These are phyloP conservation scores for Circinella umbellata DNA, from an alignment of 371 early-diverging fungal genomes.

Conservation along the genomic window DNA sequence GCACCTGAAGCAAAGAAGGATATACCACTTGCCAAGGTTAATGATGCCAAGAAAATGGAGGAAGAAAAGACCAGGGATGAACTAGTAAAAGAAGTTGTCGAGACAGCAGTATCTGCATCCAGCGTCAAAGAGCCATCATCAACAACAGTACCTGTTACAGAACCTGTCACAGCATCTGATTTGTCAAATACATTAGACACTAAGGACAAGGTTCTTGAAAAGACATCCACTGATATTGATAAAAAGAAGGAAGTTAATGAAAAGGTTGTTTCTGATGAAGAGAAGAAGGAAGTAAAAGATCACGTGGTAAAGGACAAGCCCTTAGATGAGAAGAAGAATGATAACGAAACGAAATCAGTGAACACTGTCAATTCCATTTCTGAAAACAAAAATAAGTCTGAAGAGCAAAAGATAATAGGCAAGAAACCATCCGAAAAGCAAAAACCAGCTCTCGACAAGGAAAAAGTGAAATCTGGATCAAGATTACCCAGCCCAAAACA, in stretches of 20 bases:
- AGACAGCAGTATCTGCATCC: too few relatives aligned
- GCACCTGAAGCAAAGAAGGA: slow-evolving; percentile 1
- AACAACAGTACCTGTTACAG: too few relatives aligned
- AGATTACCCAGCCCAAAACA: background rate
- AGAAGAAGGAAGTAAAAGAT: background rate
- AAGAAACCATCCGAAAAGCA: background rate
- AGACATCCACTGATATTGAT: background rate
- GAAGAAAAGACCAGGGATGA: background rate
- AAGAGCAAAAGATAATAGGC: background rate
- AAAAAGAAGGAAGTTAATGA: background rate
- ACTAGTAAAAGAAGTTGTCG: too few relatives aligned
- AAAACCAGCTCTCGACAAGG: background rate
- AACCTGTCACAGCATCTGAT: too few relatives aligned
- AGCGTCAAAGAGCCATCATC: too few relatives aligned
- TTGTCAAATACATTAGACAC: background rate
- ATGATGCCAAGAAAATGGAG: background rate
- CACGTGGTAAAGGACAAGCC: background rate
- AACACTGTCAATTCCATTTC: too few relatives aligned
- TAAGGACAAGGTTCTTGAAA: background rate
- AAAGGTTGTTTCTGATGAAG: background rate
- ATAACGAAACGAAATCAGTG: background rate
- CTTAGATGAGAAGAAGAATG: background rate
- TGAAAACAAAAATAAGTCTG: background rate
- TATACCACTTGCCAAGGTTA: background rate
- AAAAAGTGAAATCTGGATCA: background rate